Conservation (phyloP, 2,329 filamentous ascomycete genomes). For the Capronia epimyces region DNA sequence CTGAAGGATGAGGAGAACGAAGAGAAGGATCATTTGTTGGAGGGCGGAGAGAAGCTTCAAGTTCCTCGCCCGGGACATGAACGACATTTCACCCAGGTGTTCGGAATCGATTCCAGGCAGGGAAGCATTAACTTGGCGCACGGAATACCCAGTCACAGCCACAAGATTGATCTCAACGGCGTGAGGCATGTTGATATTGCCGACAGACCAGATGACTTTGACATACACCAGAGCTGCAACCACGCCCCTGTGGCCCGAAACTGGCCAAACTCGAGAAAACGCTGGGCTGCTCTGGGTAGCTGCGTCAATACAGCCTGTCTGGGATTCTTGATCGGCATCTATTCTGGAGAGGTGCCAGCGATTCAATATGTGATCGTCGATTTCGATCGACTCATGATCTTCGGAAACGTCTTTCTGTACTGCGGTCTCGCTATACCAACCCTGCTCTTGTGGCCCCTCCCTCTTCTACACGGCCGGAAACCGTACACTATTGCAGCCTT, state of each 20-base stretch:
- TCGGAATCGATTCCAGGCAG: slow-evolving; percentile 22
- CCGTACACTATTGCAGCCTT: slow-evolving; percentile 68
- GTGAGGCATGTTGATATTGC: slow-evolving; percentile 25
- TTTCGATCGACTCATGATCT: slow-evolving; percentile 59
- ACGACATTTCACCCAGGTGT: slow-evolving; percentile 24
- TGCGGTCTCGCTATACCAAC: slow-evolving; percentile 65
- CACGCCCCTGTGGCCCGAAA: slow-evolving; percentile 64
- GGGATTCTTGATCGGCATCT: slow-evolving; percentile 67
- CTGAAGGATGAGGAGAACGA: slow-evolving; percentile 7
- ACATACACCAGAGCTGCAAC: slow-evolving; percentile 40
- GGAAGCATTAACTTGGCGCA: slow-evolving; percentile 16
- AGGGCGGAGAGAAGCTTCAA: not conserved
- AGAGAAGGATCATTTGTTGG: slow-evolving; percentile 10
- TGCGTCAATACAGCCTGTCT: slow-evolving; percentile 69
- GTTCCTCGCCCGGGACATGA: slow-evolving; percentile 18
- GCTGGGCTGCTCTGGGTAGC: slow-evolving; percentile 62
- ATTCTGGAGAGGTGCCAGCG: slow-evolving; percentile 70
- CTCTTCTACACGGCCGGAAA: slow-evolving; percentile 65
- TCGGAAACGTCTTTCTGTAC: slow-evolving; percentile 70
- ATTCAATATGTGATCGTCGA: slow-evolving; percentile 74
- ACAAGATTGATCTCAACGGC: slow-evolving; percentile 23
- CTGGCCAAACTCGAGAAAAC: slow-evolving; percentile 63
- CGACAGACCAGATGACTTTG: slow-evolving; percentile 35
- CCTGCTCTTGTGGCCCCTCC: slow-evolving; percentile 67
- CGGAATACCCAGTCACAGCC: not conserved